Evolutionary conservation across 306 rosid species (phyloP).

Genomic region (Purshia tridentata): DNA sequence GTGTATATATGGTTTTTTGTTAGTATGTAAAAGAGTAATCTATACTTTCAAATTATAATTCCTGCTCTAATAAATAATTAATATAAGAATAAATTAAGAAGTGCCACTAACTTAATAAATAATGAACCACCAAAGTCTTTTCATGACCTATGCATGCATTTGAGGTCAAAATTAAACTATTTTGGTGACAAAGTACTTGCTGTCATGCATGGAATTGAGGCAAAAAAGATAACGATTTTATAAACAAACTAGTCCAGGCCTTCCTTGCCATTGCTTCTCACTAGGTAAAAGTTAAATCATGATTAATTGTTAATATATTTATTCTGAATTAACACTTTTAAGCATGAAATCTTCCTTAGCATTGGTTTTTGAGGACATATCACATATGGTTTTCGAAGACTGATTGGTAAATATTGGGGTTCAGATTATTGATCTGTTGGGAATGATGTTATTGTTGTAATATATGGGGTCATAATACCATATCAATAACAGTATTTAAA

Average conservation of each 20-base stretch:
- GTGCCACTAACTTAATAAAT: neutral
- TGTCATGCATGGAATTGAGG: slow-evolving; percentile 1
- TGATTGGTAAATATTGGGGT: neutral
- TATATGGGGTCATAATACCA: no score
- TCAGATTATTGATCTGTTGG: neutral
- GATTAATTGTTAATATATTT: neutral
- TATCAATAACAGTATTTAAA: no score
- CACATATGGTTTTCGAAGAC: neutral
- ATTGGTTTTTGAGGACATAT: neutral
- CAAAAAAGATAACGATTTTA: neutral
- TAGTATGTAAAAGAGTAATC: no score
- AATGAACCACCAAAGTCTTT: neutral
- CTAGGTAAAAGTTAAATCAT: neutral
- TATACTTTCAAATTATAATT: no score
- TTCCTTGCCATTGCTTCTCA: neutral
- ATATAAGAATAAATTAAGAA: no score
- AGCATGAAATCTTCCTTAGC: neutral
- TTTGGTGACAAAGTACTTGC: no score
- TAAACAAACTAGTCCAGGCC: neutral
- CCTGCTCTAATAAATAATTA: no score
- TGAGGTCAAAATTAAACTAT: no score
- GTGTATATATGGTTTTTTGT: no score
- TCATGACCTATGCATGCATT: no score
- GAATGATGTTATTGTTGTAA: neutral
- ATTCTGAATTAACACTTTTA: neutral